Conservation (phyloP, 768 basidiomycete species). For the Tulasnella calospora region DNA sequence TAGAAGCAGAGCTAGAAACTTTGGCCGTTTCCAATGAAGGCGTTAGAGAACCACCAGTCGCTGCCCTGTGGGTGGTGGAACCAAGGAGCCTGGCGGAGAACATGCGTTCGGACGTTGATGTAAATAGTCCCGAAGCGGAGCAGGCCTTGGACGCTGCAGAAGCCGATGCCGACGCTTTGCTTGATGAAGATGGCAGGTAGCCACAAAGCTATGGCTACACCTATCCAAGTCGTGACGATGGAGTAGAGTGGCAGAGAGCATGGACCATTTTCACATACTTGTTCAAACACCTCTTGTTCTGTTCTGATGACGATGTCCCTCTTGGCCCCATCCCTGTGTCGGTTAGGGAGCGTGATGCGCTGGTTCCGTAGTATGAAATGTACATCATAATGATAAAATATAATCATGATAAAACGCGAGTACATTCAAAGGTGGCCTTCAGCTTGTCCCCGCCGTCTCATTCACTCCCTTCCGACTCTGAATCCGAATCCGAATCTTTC, state of each 20-base stretch:
- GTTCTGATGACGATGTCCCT: not conserved
- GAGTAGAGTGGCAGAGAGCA: not conserved
- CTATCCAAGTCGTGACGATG: not conserved
- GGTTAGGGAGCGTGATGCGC: not conserved
- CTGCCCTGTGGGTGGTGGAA: slow-evolving; percentile 69
- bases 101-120: slow-evolving; percentile 7
- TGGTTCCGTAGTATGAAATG: not conserved
- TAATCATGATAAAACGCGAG: not conserved
- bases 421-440: not conserved
- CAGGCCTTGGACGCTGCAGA: not conserved
- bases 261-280: not conserved
- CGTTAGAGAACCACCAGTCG: slow-evolving; percentile 30
- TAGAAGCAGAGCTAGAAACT: slow-evolving; percentile 16
- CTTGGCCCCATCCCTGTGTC: not conserved
- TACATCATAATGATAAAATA: not conserved
- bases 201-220: not conserved
- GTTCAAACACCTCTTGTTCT: not conserved
- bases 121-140: not conserved
- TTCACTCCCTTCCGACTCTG: not conserved
- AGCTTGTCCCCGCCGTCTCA: not conserved
- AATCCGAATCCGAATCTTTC: not conserved
- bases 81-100: slow-evolving; percentile 71
- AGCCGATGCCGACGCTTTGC: not conserved
- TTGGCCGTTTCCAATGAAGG: slow-evolving; percentile 11
- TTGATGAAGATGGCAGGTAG: not conserved